phyloP scores from a whole-genome alignment of 202 grass and related monocot genomes.

The Elaeis oleifera region DNA sequence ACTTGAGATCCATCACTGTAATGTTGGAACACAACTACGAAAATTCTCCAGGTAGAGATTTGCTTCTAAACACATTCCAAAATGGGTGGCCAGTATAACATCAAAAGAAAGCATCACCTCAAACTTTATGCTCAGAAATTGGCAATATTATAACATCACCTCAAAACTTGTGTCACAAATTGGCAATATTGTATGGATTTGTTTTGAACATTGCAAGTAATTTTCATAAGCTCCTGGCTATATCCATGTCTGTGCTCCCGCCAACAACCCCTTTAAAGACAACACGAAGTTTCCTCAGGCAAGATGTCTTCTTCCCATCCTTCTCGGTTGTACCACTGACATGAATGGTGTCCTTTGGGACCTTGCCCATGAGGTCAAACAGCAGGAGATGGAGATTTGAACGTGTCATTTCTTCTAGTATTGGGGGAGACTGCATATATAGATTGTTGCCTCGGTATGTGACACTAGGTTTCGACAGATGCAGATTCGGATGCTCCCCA shows the following conservation, averaged over 20 bases:
- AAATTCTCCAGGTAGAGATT: too few species aligned
- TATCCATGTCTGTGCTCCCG: slow-evolving; percentile 42
- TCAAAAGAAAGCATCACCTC: too few species aligned
- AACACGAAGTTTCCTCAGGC: slow-evolving; percentile 64
- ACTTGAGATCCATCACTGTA: too few species aligned
- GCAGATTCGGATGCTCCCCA: slow-evolving; percentile 51
- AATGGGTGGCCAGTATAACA: too few species aligned
- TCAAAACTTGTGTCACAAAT: too few species aligned
- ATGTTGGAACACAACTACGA: too few species aligned
- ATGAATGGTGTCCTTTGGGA: slow-evolving; percentile 42
- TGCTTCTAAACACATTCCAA: too few species aligned
- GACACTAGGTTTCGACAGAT: slow-evolving; percentile 69
- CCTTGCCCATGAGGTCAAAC: slow-evolving; percentile 59
- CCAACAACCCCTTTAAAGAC: slow-evolving; percentile 44
- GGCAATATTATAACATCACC: too few species aligned
- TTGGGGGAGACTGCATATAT: slow-evolving; percentile 91
- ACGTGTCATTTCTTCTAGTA: slow-evolving; percentile 85
- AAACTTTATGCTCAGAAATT: too few species aligned
- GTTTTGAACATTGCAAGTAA: too few species aligned
- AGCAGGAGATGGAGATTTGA: slow-evolving; percentile 48
- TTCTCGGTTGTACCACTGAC: slow-evolving; percentile 55
- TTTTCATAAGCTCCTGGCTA: slow-evolving; percentile 25
- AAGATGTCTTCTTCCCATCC: slow-evolving; percentile 68
- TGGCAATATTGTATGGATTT: too few species aligned
- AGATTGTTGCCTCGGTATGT: slow-evolving; percentile 63